Base-by-base conservation (phyloP, 495 filamentous ascomycete genomes). In the Podospora australis region DNA sequence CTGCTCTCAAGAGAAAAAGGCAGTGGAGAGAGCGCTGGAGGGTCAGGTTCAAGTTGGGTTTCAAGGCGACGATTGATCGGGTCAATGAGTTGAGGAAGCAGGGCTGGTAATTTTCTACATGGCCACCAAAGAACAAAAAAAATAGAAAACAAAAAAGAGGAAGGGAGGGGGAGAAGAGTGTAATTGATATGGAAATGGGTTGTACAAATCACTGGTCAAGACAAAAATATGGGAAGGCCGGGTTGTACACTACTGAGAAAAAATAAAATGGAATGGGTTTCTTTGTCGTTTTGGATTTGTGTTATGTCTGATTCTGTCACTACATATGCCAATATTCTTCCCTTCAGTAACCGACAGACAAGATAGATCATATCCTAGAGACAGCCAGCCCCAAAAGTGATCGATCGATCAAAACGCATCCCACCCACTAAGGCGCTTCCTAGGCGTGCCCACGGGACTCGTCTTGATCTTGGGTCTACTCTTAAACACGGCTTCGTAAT, bases 401-500 rank as follows among this genome's bases (percentile, higher is more conserved):
- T n/a, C n/a, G n/a, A n/a, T n/a, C n/a, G n/a, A n/a, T n/a, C n/a
- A n/a, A n/a, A n/a, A n/a, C n/a, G n/a, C n/a, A n/a, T n/a, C n/a
- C n/a, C n/a, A n/a, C n/a, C n/a, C n/a, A n/a, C n/a, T n/a, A n/a
- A n/a, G n/a, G n/a, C n/a, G n/a, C 54, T 54, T 66, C 7, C 39
- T 53, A 7, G 82, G 83, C 23, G 79, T 82, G 2, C 75, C 70
- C 3, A 81, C 63, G n/a, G 88, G 87, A 67, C 89, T 94, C 6
- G 73, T 73, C 44, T 81, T 84, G 46, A 96, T 75, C 53, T 82
- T 85, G 1, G 90, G 90, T 50, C 90, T 66, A 30, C 86, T 88
- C 67, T 82, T 89, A 66, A 96, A 96, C 1, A 96, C 82, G 43
- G 83, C 86, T 40, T 86, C 83, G 59, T 92, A 90, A 54, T 84